Base-by-base conservation (phyloP, 768 basidiomycete species). In the Termitomyces sp. region DNA sequence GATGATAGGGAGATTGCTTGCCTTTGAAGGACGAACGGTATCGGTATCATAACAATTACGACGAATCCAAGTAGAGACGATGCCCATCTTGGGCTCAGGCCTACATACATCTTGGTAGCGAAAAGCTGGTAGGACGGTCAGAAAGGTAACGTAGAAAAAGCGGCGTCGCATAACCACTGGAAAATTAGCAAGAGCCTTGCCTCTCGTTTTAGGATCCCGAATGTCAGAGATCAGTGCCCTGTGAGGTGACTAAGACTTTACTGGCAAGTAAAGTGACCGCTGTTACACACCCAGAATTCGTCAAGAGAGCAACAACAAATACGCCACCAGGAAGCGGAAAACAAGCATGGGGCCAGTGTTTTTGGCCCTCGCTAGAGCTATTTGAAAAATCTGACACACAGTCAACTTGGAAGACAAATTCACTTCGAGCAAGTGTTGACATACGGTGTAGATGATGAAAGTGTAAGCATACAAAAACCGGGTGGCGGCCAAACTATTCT, bases 291-390 rank as follows among this genome's bases (percentile, higher is more conserved):
- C 86, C 88, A 56, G 82, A 80, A 70, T 89, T 89, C 6, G 87
- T 81, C 44, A 89, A 63, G 1, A 89, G 89, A 29, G 83, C 79
- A 17, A 85, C 80, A 19, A 88, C 87, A 61, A 88, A 90, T 2
- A 75, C 73, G 12, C 90, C 89, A 1, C 83, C n/a, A 90, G 66
- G 66, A 90, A 86, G 21, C 90, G 81, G 62, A 88, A 83, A 17
- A 87, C 64, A 12, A 92, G 74, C n/a, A 92, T 67, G 4, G 85
- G 80, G 7, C 75, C 77, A 1, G 82, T 82, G 68, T 88, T 90
- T 38, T 75, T 70, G 0, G 85, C 73, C 3, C 89, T 71, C 0
- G 89, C 87, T 38, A 78, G 78, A 29, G 81, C 89, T 27, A 87
- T 66, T 73, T 85, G 83, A 65, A 88, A 88, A 40, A 75, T 70